Base-by-base conservation (phyloP, 2,329 filamentous ascomycete genomes). In the Sporothrix dimorphospora region DNA sequence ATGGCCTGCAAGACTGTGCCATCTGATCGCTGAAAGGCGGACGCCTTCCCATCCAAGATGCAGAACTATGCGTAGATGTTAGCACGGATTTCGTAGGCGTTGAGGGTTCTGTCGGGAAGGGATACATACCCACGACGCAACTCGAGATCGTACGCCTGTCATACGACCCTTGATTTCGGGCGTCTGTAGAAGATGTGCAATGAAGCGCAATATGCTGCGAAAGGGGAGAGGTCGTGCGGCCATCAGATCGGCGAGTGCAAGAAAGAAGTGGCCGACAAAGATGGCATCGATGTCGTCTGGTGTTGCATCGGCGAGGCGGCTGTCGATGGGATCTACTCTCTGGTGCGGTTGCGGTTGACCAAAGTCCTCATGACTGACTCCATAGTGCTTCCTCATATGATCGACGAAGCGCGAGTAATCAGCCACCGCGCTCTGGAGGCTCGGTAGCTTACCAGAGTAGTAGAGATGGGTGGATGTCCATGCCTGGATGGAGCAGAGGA, bases 251-350 rank as follows among this genome's bases (percentile, higher is more conserved):
- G 66, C 66, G 19, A 69, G 34, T 1, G 66, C 66, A 4, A 69
- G 49, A 7, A 69, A 69, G 27, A 69, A 69, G 49, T 69, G 66
- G 14, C 66, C 66, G n/a, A 69, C 66, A 57, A 69, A 69, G 12
- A 69, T 69, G 8, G 66, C 66, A 11, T 69, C 66, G 3, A 69
- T 12, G 6, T 69, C 66, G 12, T 69, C 66, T 4, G 34, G 34
- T 21, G 16, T 1, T 5, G 66, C 66, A 30, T 57, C 49, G n/a
- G 34, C 51, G 1, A 69, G 49, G 19, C 34, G 66, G 34, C 49
- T 9, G 49, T 49, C n/a, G n/a, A n/a, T n/a, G n/a, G n/a, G n/a
- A n/a, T n/a, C n/a, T n/a, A n/a, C 24, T 34, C 30, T 34, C 30
- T n/a, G 30, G 30, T 34, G 6, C 30, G 6, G 30, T 34, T 34